These are phyloP conservation scores for Mycena rosella DNA, from an alignment of 768 basidiomycete genomes.

Conservation along the genomic window DNA sequence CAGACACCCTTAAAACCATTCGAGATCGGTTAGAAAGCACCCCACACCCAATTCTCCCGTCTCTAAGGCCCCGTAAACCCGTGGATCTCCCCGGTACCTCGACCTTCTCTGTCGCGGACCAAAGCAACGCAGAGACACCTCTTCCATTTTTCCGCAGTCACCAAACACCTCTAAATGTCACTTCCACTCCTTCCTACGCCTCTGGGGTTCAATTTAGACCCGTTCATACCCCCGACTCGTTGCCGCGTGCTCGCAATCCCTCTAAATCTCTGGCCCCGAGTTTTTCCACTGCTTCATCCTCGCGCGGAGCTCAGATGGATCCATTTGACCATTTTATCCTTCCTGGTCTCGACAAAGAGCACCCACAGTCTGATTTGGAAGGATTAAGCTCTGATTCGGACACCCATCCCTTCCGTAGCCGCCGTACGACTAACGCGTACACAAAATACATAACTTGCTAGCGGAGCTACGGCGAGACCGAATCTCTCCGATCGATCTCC, in stretches of 20 bases:
- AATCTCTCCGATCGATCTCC: conserved; percentile 24
- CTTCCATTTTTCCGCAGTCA: neutral
- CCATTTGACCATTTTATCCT: too few species aligned
- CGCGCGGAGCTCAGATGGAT: too few species aligned
- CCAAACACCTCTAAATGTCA: neutral
- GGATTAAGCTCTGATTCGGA: neutral
- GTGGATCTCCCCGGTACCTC: neutral
- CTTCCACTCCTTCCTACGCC: neutral
- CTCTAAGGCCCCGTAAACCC: neutral
- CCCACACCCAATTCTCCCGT: neutral
- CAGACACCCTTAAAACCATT: neutral
- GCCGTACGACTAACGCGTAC: neutral
- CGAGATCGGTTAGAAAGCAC: neutral
- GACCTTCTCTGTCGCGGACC: neutral
- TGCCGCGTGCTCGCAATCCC: neutral
- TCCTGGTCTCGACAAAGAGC: neutral
- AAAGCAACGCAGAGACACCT: neutral
- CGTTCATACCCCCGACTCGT: neutral
- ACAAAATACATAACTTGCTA: neutral
- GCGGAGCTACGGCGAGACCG: neutral
- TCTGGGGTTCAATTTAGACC: conserved; percentile 6
- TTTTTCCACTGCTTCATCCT: too few species aligned
- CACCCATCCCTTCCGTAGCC: neutral
- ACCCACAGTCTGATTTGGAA: neutral
- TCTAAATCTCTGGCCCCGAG: too few species aligned